phyloP scores from a whole-genome alignment of 768 basidiomycete species.

The Strobilomyces dryophilus region DNA sequence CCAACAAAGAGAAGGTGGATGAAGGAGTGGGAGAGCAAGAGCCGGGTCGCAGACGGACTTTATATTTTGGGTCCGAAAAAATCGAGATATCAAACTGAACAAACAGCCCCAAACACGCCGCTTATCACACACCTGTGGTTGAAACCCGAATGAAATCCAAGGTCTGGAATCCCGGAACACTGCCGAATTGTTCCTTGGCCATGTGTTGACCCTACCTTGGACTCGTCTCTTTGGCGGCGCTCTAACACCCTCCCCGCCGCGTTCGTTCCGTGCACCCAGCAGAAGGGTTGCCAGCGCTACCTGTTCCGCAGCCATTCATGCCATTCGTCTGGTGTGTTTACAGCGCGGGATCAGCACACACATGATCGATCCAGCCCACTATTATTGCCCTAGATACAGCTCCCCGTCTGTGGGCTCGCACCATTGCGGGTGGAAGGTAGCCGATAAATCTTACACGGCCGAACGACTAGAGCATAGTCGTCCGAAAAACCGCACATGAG shows the following conservation, averaged over 20 bases:
- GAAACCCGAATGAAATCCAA: constrained; percentile 22
- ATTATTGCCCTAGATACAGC: neutral
- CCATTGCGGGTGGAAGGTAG: neutral
- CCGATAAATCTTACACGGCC: neutral
- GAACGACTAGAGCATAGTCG: neutral
- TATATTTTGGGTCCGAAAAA: constrained; percentile 30
- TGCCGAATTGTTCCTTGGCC: constrained; percentile 26
- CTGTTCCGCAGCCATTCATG: too few species aligned
- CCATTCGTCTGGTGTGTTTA: constrained; percentile 8
- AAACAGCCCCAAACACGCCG: constrained; percentile 26
- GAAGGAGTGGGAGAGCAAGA: constrained; percentile 32
- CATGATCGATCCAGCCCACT: neutral
- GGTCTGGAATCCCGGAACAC: constrained; percentile 23
- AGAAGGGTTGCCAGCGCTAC: neutral
- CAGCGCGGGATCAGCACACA: constrained; percentile 6
- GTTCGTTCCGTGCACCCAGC: neutral
- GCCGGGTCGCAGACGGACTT: constrained; percentile 29
- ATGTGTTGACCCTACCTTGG: too few species aligned
- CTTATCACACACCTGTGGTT: constrained; percentile 18
- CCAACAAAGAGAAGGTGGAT: constrained; percentile 11
- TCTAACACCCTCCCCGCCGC: constrained; percentile 8
- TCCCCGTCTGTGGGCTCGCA: neutral
- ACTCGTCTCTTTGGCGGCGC: constrained; percentile 1
- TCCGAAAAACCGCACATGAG: neutral
- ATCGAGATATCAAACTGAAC: constrained; percentile 21